phyloP scores from a whole-genome alignment of 75 land plant genomes.

The Pseudotsuga menziesii region DNA sequence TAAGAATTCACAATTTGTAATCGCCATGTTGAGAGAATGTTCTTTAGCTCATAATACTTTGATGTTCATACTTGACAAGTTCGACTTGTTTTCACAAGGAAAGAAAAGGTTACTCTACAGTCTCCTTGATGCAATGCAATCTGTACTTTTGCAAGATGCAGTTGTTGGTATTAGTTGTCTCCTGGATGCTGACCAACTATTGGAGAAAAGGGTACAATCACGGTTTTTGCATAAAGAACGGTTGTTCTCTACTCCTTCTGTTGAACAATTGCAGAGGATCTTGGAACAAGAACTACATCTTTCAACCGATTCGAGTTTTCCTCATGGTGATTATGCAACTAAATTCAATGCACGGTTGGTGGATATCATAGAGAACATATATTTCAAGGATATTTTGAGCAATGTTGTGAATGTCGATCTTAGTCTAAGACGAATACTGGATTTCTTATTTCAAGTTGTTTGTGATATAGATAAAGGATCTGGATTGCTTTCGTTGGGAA shows the following conservation, averaged over 20 bases:
- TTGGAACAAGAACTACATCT: constrained; percentile 58
- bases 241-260: constrained; percentile 74
- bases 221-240: constrained; percentile 91
- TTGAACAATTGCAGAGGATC: constrained; percentile 59
- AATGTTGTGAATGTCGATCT: constrained; percentile 21
- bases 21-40: too few relatives aligned
- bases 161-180: too few relatives aligned
- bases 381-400: constrained; percentile 44
- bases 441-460: constrained; percentile 48
- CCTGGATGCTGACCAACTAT: constrained; percentile 97
- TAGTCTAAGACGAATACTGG: constrained; percentile 29
- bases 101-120: too few relatives aligned
- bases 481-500: too few relatives aligned
- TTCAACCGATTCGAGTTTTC: constrained; percentile 56
- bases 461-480: too few relatives aligned
- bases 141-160: too few relatives aligned
- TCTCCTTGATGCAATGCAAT: too few relatives aligned
- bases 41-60: too few relatives aligned
- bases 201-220: constrained; percentile 95
- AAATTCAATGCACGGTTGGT: constrained; percentile 51
- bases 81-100: too few relatives aligned
- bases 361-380: constrained; percentile 43
- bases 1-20: too few relatives aligned
- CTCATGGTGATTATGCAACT: constrained; percentile 32
- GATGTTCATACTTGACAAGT: too few relatives aligned